Evolutionary conservation across 1,139 yeast species (phyloP).

Genomic region (Saccharomyces hybrid): DNA sequence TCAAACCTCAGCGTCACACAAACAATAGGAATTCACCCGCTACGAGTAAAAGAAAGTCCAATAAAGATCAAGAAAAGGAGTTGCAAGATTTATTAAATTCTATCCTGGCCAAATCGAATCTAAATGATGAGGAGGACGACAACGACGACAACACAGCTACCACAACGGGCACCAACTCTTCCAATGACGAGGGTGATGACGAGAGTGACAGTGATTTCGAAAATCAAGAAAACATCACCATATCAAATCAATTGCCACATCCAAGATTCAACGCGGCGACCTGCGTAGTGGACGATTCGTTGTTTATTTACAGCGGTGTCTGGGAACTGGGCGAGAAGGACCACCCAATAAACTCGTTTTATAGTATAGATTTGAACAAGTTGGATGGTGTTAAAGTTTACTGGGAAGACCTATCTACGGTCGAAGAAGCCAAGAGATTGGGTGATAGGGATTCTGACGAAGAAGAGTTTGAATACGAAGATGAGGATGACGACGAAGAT

Average conservation of each 20-base stretch:
- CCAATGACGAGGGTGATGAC: slow-evolving; percentile 27
- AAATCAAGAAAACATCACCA: slow-evolving; percentile 31
- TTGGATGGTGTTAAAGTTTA: slow-evolving; percentile 80
- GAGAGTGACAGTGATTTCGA: slow-evolving; percentile 33
- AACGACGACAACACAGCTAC: slow-evolving; percentile 39
- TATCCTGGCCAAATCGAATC: slow-evolving; percentile 62
- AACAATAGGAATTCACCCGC: slow-evolving; percentile 26
- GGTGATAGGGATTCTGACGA: slow-evolving; percentile 57
- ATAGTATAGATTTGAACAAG: slow-evolving; percentile 76
- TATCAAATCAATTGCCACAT: slow-evolving; percentile 66
- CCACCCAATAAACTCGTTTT: slow-evolving; percentile 74
- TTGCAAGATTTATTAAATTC: slow-evolving; percentile 72
- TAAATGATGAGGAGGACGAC: slow-evolving; percentile 52
- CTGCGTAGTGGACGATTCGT: slow-evolving; percentile 75
- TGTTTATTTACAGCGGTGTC: slow-evolving; percentile 86
- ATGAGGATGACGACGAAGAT: slow-evolving; percentile 49
- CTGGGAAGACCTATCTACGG: slow-evolving; percentile 77
- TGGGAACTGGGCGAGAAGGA: slow-evolving; percentile 87
- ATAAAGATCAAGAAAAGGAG: slow-evolving; percentile 59
- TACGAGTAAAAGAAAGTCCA: slow-evolving; percentile 20
- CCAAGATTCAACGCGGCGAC: slow-evolving; percentile 82
- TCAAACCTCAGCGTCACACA: slow-evolving; percentile 47
- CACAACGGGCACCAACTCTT: slow-evolving; percentile 36
- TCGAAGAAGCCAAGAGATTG: slow-evolving; percentile 48
- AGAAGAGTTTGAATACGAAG: slow-evolving; percentile 61